Percentiles rank a stretch among this genome's conserved stretches.
phyloP scores from a whole-genome alignment of 257 asterid species.

The Solanum gracilifrons region DNA sequence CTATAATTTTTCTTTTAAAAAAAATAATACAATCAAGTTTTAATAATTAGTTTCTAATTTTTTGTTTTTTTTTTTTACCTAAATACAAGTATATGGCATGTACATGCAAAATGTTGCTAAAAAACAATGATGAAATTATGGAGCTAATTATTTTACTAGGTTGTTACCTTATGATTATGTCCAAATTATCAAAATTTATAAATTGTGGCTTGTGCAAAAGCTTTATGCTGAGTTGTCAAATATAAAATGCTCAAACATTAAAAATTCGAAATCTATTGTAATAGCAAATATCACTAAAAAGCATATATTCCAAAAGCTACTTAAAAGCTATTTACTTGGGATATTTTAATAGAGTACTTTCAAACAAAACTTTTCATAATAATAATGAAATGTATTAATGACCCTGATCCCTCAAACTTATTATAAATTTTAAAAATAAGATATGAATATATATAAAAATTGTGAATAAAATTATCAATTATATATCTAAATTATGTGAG shows the following conservation, averaged over 20 bases:
- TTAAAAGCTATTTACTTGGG: not conserved
- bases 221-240: not conserved
- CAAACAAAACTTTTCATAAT: not conserved
- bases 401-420: not conserved
- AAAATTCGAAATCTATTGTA: not conserved
- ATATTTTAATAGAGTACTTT: not conserved
- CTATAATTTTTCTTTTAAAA: not conserved
- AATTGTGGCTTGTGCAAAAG: not conserved
- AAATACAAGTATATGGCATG: not conserved
- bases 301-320: not conserved
- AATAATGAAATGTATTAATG: not conserved
- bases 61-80: not conserved
- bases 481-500: not conserved
- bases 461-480: no score
- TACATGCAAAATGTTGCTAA: not conserved
- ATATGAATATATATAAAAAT: no score
- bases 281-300: not conserved
- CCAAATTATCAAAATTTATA: not conserved
- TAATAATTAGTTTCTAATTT: no score
- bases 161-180: not conserved
- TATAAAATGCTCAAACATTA: not conserved
- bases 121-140: not conserved
- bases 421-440: no score
- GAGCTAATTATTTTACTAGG: not conserved
- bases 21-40: no score